Percentiles rank a stretch among this genome's conserved stretches.
phyloP scores from a whole-genome alignment of 148 eudicot genomes.

The Tetragonia tetragonoides region DNA sequence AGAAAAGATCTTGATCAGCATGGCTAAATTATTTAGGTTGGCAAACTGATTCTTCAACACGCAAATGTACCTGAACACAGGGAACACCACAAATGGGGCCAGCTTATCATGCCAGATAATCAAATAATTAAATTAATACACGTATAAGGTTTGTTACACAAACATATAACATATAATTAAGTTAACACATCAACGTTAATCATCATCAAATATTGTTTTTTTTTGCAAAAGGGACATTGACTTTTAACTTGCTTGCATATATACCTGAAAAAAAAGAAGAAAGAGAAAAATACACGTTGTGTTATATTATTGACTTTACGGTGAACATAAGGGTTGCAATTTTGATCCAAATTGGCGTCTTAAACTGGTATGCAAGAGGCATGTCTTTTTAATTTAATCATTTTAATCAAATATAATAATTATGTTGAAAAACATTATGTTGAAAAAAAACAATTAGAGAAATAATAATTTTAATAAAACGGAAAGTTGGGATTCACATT shows the following conservation, averaged over 20 bases:
- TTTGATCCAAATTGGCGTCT: conserved; percentile 22
- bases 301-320: conserved; percentile 21
- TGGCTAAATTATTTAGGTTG: conserved; percentile 7
- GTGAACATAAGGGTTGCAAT: conserved; percentile 23
- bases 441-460: background rate
- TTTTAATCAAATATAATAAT: no score
- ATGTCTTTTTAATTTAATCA: background rate
- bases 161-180: no score
- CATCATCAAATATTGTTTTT: background rate
- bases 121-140: background rate
- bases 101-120: conserved; percentile 29
- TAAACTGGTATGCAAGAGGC: conserved; percentile 24
- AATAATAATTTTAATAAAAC: background rate
- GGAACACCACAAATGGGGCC: conserved; percentile 38
- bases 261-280: no score
- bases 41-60: conserved; percentile 24
- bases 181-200: background rate
- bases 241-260: background rate
- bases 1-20: conserved; percentile 19
- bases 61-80: conserved; percentile 29
- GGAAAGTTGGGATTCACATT: conserved; percentile 29
- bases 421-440: background rate
- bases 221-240: background rate
- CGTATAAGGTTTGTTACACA: no score
- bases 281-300: background rate